Base-by-base conservation (phyloP, 352 stramenopile genomes). In the Thalassiosira mediterranea region DNA sequence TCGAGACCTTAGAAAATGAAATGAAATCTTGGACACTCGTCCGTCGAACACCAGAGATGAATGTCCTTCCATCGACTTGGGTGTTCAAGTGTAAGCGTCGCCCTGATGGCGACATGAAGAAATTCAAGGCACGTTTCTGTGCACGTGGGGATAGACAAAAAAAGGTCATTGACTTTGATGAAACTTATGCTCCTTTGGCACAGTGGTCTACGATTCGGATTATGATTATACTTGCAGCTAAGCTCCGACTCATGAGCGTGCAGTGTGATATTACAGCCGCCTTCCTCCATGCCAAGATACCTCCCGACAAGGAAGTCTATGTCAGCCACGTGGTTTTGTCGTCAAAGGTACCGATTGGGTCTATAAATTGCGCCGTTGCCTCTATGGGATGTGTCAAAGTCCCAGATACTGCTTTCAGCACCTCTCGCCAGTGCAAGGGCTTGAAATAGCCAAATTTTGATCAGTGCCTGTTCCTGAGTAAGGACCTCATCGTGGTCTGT, bases 121-220 rank as follows among this genome's bases (percentile, higher is more conserved):
- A 86, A 25, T 62, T 79, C 32, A 86, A 86, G 44, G 76, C 57
- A 17, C n/a, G 72, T 23, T 84, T 75, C 19, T 81, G 66, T 59
- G 72, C 64, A 31, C 5, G 76, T 48, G 76, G 76, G 19, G 72
- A 85, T 60, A n/a, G 58, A 21, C 70, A 88, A 57, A 47, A 68
- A 7, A 47, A 83, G 40, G 80, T 59, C n/a, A 59, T 83, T 34
- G 66, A 85, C 29, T 75, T 73, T 25, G 63, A 69, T 46, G 65
- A 88, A n/a, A 83, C 63, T 10, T 88, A 71, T 51, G 61, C 65
- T 17, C 75, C 76, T 17, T 65, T 85, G 28, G 71, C 80, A 5
- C 52, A 56, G 2, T 84, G 67, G 76, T 47, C 53, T n/a, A 79
- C 62, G 0, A 23, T 75, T 26, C 13, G 44, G 15, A 15, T 68